Conservation (phyloP, 2,329 filamentous ascomycete genomes). For the Epichloe uncinata region DNA sequence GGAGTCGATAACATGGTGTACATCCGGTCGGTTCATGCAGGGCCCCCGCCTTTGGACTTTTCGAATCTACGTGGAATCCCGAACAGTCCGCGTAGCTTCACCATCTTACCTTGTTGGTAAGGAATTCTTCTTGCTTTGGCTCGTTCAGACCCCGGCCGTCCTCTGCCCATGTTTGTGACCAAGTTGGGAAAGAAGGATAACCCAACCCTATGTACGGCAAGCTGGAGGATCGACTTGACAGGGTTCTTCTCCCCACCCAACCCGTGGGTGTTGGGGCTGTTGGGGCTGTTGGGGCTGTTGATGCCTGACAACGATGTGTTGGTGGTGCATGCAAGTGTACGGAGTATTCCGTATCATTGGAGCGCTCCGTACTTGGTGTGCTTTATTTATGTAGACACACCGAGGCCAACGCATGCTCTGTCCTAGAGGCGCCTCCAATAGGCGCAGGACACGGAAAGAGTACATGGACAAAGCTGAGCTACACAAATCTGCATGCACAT, state of each 20-base stretch:
- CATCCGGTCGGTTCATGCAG: slow-evolving; percentile 9
- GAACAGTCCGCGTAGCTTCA: neutral
- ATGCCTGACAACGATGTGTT: slow-evolving; percentile 2
- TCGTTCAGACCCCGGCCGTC: neutral
- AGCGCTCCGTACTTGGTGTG: too few relatives aligned
- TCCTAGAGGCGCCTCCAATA: neutral
- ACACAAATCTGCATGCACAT: too few relatives aligned
- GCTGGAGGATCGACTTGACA: too few relatives aligned
- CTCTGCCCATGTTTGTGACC: neutral
- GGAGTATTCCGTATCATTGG: too few relatives aligned
- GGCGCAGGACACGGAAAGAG: neutral
- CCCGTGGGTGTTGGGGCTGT: too few relatives aligned
- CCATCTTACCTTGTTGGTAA: neutral
- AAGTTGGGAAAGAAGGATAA: neutral
- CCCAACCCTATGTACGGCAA: too few relatives aligned
- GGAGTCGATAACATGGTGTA: neutral
- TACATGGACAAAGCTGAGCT: too few relatives aligned
- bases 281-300: neutral
- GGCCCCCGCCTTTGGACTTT: neutral
- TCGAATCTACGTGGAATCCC: neutral
- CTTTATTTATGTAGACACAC: neutral
- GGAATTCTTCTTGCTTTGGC: neutral
- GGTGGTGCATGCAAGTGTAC: too few relatives aligned
- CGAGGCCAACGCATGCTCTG: slow-evolving; percentile 1
- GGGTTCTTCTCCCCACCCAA: neutral